phyloP scores from a whole-genome alignment of 768 basidiomycete genomes.

The Xerocomellus intermedius region DNA sequence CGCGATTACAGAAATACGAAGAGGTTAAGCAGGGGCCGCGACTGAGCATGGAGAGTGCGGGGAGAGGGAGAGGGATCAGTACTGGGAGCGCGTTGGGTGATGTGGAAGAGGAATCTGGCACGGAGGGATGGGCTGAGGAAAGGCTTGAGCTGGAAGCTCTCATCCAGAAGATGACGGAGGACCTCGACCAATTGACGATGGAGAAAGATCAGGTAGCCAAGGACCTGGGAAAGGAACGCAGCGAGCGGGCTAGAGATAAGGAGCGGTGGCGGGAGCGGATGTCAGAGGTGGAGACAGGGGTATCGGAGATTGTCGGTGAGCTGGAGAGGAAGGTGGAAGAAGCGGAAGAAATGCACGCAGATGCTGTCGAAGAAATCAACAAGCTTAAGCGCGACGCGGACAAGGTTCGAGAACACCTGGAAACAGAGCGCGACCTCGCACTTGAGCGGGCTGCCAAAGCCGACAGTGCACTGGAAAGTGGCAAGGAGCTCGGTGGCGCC shows the following conservation, averaged over 20 bases:
- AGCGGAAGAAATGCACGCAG: constrained; percentile 48
- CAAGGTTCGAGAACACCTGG: constrained; percentile 42
- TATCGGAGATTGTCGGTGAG: constrained; percentile 62
- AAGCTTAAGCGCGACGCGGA: constrained; percentile 45
- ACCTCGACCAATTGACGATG: constrained; percentile 39
- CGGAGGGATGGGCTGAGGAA: constrained; percentile 72
- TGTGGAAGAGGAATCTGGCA: constrained; percentile 60
- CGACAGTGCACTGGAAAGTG: constrained; percentile 60
- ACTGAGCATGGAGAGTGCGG: constrained; percentile 28
- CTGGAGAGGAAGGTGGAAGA: constrained; percentile 55
- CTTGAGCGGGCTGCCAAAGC: constrained; percentile 62
- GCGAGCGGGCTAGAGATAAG: constrained; percentile 62
- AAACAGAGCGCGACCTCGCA: constrained; percentile 55
- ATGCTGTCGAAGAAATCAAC: constrained; percentile 40
- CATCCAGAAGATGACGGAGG: constrained; percentile 35
- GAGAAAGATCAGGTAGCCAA: constrained; percentile 48
- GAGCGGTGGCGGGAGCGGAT: constrained; percentile 71
- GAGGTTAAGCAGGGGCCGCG: constrained; percentile 39
- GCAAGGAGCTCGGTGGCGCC: constrained; percentile 66
- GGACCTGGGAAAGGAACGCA: constrained; percentile 52
- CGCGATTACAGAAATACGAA: constrained; percentile 52
- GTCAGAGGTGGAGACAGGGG: constrained; percentile 67
- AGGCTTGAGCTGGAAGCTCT: constrained; percentile 54
- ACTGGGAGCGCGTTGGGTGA: constrained; percentile 52
- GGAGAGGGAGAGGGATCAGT: constrained; percentile 49